Base-by-base conservation (phyloP, 306 rosid genomes). In the Cicer arietinum region DNA sequence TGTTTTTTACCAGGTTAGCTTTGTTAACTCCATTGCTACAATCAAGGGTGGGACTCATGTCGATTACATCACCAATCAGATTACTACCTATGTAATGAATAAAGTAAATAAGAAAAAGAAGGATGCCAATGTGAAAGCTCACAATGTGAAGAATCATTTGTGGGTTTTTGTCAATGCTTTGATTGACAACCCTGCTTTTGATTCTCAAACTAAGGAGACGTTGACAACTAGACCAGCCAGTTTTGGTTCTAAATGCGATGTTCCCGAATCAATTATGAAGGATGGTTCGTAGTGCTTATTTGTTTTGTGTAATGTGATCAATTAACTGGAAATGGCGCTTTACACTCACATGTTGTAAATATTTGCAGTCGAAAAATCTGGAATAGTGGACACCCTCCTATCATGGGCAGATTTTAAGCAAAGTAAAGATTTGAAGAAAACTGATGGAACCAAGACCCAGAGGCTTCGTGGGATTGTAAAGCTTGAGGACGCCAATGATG, bases 11-110 rank as follows among this genome's bases (percentile, higher is more conserved):
- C 94, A 94, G 97, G 97, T 91, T 81, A 94, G 96, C 85, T 94
- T 94, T 83, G 98, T 86, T 61, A 94, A 94, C 58, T 77, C 86
- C 44, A 94, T 91, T 67, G 89, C 91, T 17, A 94, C 97, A 73
- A 94, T 88, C 62, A 94, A 91, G 85, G 98, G 98, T 25, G 98
- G 98, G 60, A 91, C 98, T 65, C 98, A 94, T 80, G 98, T 94
- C 41, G 97, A 94, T 67, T 77, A 88, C 11, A 39, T 94, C 37
- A 94, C 97, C 7, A 90, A 77, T 82, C 98, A 94, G 79, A 91
- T 94, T 58, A 85, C 98, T 25, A 76, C 50, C 76, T 87, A 82
- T 80, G 88, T 94, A 67, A 91, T 94, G 97, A 86, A 71, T 63
- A 74, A 83, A 79, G 97, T 94, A 40, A 91, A 94, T 74, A 91